Base-by-base conservation (phyloP, 1,284 basidiomycete species). In the Lignosus rhinocerotis region DNA sequence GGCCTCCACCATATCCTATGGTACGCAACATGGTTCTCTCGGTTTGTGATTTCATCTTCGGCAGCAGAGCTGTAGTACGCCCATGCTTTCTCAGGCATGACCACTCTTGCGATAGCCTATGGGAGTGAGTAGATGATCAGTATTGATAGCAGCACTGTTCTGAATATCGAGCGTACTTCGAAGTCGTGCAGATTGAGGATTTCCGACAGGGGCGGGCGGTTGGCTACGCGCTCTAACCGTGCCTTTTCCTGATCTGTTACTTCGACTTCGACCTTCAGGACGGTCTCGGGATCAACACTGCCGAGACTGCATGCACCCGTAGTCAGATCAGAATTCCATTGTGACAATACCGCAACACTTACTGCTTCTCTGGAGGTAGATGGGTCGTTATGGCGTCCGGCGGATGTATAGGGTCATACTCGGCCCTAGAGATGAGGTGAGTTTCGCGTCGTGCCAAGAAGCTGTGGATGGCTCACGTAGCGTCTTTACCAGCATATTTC, bases 1-100 rank as follows among this genome's bases (percentile, higher is more conserved):
- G 95, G 95, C 16, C 95, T 83, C 80, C 98, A 97, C 94, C 95
- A 98, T 66, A 98, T 82, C 55, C 92, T 90, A 64, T 94, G 92
- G 71, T 90, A 98, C 0, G 93, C 93, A 49, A 85, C 81, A 58
- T 90, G 89, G 70, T 97, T 97, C 73, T 98, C 94, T 25, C 94
- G 81, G 73, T 84, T 84, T 36, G 90, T 95, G 66, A 94, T 91
- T 73, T 94, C 93, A 68, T 94, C 93, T 69, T 95, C 93, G 11
- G 92, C 86, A 12, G 92, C 93, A 16, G 88, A 92, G 34, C 86
- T 88, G 70, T 94, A 94, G 73, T 94, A 96, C 25, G 92, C 93
- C 93, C 93, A 95, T 0, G 90, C 92, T 67, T 91, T 90, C 54
- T 87, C 84, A 0, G 85, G 78, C 80, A 96, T 86, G 8, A 90